Base-by-base conservation (phyloP, 495 filamentous ascomycete species). In the Niebla homalea region DNA sequence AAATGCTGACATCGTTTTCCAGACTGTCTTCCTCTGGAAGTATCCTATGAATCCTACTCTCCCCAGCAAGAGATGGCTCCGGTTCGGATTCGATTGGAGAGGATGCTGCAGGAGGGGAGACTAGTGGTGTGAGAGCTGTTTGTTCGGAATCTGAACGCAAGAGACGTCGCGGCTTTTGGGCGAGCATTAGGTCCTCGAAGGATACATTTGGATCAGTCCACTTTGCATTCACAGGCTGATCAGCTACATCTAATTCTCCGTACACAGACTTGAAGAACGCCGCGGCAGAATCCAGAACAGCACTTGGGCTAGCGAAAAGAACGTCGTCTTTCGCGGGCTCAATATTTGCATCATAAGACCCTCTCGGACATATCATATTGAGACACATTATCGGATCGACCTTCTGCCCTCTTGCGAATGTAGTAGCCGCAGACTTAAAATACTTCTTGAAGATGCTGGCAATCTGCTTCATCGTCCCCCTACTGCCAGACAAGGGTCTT, bases 311-410 rank as follows among this genome's bases (percentile, higher is more conserved):
- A 23, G 73, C 68, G 59, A 98, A 94, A 0, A 94, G 48, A 2
- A 96, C 76, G 62, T 95, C 83, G 54, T 96, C 84, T 61, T 98
- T 98, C 0, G 83, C 76, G 0, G 89, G 89, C 58, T 97, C 89
- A 46, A 97, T 72, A 57, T 95, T 97, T 2, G 77, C 73, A 67
- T 97, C 90, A 53, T 98, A 96, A 43, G 72, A 83, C 14, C 75
- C 78, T 4, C 60, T 62, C 1, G 82, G 77, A 57, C 89, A 95
- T 4, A 59, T 58, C 5, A 98, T 76, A 49, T 88, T 80, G 39
- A 97, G 56, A 15, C 72, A 75, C 22, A 96, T 63, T 61, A 94
- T 90, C 0, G 83, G 83, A 51, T 87, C 77, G 25, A 68, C 74
- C 16, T 70, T 43, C 2, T 60, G 44, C 39, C 46, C 40, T 41